Conservation (phyloP, 139 green algal genomes). For the Closterium sp. region DNA sequence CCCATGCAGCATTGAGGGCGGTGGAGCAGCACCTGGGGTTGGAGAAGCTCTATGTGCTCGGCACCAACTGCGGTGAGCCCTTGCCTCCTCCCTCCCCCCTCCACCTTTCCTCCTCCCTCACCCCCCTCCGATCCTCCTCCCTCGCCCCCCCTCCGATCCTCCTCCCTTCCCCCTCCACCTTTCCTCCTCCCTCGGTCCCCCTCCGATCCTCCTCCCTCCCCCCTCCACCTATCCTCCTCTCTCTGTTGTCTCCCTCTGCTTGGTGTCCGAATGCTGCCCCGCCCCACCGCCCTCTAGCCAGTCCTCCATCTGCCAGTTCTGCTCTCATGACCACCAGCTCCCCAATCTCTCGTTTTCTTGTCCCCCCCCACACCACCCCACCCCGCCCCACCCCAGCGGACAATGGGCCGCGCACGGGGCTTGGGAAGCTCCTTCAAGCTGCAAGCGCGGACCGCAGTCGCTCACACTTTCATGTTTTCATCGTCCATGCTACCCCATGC, state of each 20-base stretch:
- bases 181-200: neutral
- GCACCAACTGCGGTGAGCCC: conserved; percentile 56
- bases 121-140: too few species aligned
- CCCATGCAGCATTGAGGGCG: conserved; percentile 68
- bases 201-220: neutral
- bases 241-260: neutral
- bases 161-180: neutral
- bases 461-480: too few species aligned
- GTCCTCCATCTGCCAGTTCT: too few species aligned
- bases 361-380: neutral
- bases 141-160: neutral
- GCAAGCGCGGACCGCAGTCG: conserved; percentile 71
- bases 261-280: neutral
- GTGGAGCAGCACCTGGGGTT: conserved; percentile 84
- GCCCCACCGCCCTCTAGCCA: too few species aligned
- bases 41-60: conserved; percentile 93
- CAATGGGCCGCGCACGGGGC: conserved; percentile 78
- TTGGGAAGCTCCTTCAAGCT: conserved; percentile 86
- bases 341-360: neutral
- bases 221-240: neutral
- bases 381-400: conserved; percentile 54
- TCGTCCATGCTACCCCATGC: too few species aligned
- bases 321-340: too few species aligned
- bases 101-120: neutral
- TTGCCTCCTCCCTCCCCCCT: neutral